Conservation (phyloP, 768 basidiomycete species). For the Lactarius akahatsu region DNA sequence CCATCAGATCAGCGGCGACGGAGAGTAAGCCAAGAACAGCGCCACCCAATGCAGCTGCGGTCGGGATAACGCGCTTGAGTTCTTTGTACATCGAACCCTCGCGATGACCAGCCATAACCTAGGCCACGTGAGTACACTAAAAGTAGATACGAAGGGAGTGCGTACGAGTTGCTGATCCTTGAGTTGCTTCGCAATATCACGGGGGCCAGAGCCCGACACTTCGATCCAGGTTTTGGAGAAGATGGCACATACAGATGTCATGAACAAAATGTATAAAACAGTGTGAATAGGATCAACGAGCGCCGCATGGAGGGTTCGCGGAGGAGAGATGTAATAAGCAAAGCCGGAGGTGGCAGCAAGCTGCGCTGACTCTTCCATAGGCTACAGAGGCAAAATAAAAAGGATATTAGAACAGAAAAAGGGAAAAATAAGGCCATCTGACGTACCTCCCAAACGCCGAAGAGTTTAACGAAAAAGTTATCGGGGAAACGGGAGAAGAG, state of each 20-base stretch:
- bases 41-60: constrained; percentile 95
- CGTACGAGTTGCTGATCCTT: constrained; percentile 96
- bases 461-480: constrained; percentile 84
- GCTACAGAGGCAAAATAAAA: constrained; percentile 46
- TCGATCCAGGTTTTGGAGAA: constrained; percentile 99
- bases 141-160: constrained; percentile 1
- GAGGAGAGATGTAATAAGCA: constrained; percentile 97
- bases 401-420: constrained; percentile 11
- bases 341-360: constrained; percentile 87
- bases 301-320: constrained; percentile 87
- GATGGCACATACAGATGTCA: constrained; percentile 89
- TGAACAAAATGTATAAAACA: constrained; percentile 85
- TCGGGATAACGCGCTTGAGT: constrained; percentile 95
- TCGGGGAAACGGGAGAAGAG: constrained; percentile 85
- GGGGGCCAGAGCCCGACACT: constrained; percentile 91
- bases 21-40: constrained; percentile 92
- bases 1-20: constrained; percentile 91
- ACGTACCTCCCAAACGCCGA: constrained; percentile 97
- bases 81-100: constrained; percentile 99
- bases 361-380: constrained; percentile 91
- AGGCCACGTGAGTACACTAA: constrained; percentile 1
- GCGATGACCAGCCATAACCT: constrained; percentile 84
- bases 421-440: not conserved
- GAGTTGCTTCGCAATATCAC: constrained; percentile 96
- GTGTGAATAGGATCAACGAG: constrained; percentile 95